Conservation (phyloP, 176 grass and related monocot species). For the Triticum turgidum region DNA sequence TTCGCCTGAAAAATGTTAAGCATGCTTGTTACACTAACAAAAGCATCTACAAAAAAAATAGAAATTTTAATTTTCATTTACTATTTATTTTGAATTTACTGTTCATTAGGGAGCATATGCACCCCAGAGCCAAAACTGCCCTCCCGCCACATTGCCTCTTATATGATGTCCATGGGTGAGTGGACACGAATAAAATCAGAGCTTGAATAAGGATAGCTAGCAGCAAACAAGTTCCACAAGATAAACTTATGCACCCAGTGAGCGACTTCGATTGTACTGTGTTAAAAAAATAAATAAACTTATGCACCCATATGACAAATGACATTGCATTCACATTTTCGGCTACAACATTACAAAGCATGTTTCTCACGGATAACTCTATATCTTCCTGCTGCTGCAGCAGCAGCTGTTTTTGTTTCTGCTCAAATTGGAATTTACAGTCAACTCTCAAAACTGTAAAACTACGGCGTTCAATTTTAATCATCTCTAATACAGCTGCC, state of each 20-base stretch:
- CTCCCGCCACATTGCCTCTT: no score
- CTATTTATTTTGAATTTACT: no score
- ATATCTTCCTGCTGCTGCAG: not conserved
- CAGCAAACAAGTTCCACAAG: not conserved
- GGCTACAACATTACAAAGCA: not conserved
- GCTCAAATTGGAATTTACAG: slow-evolving; percentile 31
- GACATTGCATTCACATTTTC: not conserved
- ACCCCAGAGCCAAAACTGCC: no score
- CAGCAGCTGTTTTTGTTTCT: not conserved
- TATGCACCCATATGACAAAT: not conserved
- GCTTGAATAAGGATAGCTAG: not conserved
- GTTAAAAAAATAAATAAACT: not conserved
- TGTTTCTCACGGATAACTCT: not conserved
- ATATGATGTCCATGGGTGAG: not conserved
- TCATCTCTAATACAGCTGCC: slow-evolving; percentile 21
- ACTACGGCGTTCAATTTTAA: not conserved
- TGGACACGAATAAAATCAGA: not conserved
- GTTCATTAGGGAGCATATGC: no score
- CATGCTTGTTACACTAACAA: no score
- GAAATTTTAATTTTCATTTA: no score
- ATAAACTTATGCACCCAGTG: not conserved
- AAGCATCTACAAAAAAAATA: no score
- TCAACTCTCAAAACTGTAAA: slow-evolving; percentile 23
- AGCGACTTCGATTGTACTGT: no score
- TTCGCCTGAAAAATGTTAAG: no score